A percentile compares a stretch with the other conserved stretches of the same genome.
These are phyloP conservation scores for Cryoendolithus antarcticus DNA, from an alignment of 2,329 filamentous ascomycete genomes.

Conservation along the genomic window DNA sequence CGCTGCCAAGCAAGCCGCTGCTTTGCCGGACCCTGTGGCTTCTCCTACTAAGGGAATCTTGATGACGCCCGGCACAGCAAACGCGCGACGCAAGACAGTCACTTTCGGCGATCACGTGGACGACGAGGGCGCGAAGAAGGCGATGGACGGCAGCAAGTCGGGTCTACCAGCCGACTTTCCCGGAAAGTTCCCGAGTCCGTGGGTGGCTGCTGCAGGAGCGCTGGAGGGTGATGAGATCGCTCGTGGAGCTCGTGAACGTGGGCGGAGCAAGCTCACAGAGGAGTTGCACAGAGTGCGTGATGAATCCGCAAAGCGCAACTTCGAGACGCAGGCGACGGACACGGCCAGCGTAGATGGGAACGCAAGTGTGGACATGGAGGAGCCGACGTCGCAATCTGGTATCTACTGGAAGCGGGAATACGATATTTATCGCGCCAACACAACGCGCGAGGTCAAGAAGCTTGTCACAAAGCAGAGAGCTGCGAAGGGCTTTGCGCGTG, in stretches of 20 bases:
- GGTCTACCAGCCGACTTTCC: conserved; percentile 36
- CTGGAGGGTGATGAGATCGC: conserved; percentile 19
- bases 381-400: conserved; percentile 62
- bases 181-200: conserved; percentile 40
- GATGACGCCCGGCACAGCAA: conserved; percentile 48
- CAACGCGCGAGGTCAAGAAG: conserved; percentile 62
- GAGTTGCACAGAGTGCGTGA: conserved; percentile 33
- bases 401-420: conserved; percentile 73
- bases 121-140: conserved; percentile 41
- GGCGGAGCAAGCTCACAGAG: conserved; percentile 32
- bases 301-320: conserved; percentile 20
- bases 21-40: conserved; percentile 25
- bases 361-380: conserved; percentile 16
- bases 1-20: conserved; percentile 3
- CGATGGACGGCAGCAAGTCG: conserved; percentile 25
- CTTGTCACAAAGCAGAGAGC: conserved; percentile 68
- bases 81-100: conserved; percentile 46
- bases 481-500: conserved; percentile 65
- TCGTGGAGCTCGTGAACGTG: conserved; percentile 18
- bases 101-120: conserved; percentile 46
- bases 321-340: too few relatives aligned
- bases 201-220: conserved; percentile 26
- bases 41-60: conserved; percentile 49
- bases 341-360: too few relatives aligned
- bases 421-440: conserved; percentile 59